Conservation (phyloP, 139 green algal genomes). For the Chlamydomonas schloesseri region DNA sequence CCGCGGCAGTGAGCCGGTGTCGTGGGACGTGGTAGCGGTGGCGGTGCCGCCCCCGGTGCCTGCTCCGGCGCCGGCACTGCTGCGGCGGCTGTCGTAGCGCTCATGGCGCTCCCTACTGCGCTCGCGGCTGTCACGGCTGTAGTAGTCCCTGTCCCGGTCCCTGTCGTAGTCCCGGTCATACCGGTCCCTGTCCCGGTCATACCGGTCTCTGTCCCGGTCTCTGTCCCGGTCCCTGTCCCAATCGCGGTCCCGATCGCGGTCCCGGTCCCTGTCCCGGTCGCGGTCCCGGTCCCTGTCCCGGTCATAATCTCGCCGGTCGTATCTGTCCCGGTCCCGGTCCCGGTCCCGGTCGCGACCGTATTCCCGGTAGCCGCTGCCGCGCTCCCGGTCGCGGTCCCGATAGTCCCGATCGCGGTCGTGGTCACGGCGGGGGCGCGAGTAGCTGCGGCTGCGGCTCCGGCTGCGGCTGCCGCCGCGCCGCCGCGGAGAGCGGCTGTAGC, state of each 20-base stretch:
- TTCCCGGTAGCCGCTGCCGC: background rate
- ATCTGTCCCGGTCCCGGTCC: background rate
- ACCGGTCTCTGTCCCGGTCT: background rate
- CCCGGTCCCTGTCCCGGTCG: background rate
- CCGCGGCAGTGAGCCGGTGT: too few relatives aligned
- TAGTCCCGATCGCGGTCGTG: background rate
- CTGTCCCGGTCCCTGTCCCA: background rate
- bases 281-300: background rate
- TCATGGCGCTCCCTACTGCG: too few relatives aligned
- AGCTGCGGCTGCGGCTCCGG: background rate
- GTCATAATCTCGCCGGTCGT: background rate
- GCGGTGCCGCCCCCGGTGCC: too few relatives aligned
- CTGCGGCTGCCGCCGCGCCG: constrained; percentile 23
- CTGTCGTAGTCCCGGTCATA: background rate
- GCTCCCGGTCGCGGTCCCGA: too few relatives aligned
- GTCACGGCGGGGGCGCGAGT: background rate
- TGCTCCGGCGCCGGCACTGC: too few relatives aligned
- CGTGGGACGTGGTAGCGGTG: too few relatives aligned
- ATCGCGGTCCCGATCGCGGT: background rate
- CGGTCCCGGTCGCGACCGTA: background rate
- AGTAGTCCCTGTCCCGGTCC: background rate
- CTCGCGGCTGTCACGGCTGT: background rate
- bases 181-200: background rate
- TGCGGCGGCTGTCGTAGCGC: too few relatives aligned
- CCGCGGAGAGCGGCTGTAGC: background rate